Evolutionary conservation across 306 rosid genomes (phyloP).

Genomic region (Alnus rubra): DNA sequence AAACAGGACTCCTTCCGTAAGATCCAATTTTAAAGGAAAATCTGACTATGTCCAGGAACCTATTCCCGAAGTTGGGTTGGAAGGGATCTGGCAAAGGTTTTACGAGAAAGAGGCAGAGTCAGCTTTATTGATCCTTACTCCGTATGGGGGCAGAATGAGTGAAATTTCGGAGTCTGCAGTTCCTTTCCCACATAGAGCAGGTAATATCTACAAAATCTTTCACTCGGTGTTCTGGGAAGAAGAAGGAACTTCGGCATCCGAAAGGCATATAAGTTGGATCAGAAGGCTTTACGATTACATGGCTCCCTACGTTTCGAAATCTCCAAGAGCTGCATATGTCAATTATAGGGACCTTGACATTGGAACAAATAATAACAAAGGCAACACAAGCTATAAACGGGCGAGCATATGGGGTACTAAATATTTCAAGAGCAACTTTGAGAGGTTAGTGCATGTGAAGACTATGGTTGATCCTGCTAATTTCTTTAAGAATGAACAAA

Average conservation of each 20-base stretch:
- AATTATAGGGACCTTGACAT: conserved; percentile 11
- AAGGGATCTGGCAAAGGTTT: conserved; percentile 21
- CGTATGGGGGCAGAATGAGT: conserved; percentile 27
- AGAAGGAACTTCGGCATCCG: not conserved
- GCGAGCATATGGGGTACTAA: conserved; percentile 1
- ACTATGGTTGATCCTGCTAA: not conserved
- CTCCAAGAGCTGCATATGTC: not conserved
- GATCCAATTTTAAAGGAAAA: conserved; percentile 28
- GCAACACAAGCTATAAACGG: not conserved
- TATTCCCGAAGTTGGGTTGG: conserved; percentile 14
- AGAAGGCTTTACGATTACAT: conserved; percentile 3
- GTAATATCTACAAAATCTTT: conserved; percentile 21
- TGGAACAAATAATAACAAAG: not conserved
- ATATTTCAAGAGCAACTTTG: not conserved
- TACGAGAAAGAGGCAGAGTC: conserved; percentile 2
- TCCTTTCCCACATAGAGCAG: conserved; percentile 30
- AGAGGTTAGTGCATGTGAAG: not conserved
- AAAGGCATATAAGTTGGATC: conserved; percentile 5
- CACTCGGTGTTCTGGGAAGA: conserved; percentile 19
- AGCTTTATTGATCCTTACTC: conserved; percentile 13
- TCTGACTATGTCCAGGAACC: conserved; percentile 34
- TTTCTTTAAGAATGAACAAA: conserved; percentile 3
- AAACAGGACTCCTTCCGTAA: conserved; percentile 7
- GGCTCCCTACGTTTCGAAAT: conserved; percentile 9
- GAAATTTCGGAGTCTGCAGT: conserved; percentile 15